Conservation (phyloP, 345 rosid species). For the Populus nigra region DNA sequence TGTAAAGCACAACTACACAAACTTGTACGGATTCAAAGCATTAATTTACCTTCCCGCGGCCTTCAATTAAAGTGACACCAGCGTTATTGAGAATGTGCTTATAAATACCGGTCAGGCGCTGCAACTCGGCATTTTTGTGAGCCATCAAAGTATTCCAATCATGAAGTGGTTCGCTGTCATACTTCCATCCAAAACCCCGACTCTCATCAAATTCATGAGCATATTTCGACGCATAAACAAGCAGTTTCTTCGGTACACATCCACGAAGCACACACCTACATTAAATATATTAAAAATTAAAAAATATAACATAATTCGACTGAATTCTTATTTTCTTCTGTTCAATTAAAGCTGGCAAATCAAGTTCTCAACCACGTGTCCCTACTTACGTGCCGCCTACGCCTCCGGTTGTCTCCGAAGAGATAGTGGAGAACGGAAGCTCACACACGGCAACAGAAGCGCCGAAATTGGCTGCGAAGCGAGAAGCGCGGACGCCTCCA, state of each 20-base stretch:
- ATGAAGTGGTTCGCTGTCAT: conserved; percentile 71
- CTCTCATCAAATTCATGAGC: conserved; percentile 93
- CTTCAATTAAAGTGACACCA: conserved; percentile 72
- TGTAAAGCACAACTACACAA: neutral
- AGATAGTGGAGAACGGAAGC: conserved; percentile 84
- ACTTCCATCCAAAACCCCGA: conserved; percentile 85
- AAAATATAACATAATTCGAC: neutral
- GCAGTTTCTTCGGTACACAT: conserved; percentile 93
- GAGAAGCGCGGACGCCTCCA: conserved; percentile 96
- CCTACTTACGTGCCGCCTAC: conserved; percentile 90
- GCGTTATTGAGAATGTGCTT: conserved; percentile 70
- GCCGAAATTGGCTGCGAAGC: conserved; percentile 80
- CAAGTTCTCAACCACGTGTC: neutral
- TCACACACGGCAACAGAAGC: conserved; percentile 93
- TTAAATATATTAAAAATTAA: neutral
- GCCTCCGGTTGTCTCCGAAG: conserved; percentile 90
- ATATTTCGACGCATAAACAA: conserved; percentile 84
- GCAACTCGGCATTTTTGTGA: conserved; percentile 90
- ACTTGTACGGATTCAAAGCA: neutral
- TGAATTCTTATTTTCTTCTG: neutral
- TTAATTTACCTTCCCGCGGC: conserved; percentile 82
- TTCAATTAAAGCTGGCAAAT: neutral
- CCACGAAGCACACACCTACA: conserved; percentile 91
- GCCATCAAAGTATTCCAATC: conserved; percentile 94
- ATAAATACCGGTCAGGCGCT: conserved; percentile 82